Evolutionary conservation across 2,329 filamentous ascomycete species (phyloP).

Genomic region (Penicillium occitanis): DNA sequence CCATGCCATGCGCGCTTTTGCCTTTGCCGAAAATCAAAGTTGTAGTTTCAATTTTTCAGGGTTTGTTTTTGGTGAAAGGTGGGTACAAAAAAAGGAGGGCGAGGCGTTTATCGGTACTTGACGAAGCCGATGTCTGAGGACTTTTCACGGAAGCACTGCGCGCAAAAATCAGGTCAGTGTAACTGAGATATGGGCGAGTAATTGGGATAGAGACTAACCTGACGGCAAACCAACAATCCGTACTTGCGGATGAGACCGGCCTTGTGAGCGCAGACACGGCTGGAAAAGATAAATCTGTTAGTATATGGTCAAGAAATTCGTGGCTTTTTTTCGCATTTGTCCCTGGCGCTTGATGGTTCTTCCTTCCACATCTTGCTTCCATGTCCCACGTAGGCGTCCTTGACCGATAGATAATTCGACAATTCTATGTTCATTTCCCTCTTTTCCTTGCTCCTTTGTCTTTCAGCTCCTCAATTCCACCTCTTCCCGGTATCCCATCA

Average conservation of each 20-base stretch:
- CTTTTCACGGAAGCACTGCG: constrained; percentile 67
- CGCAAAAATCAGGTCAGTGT: background rate
- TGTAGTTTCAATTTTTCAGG: background rate
- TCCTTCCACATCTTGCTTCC: background rate
- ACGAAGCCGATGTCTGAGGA: constrained; percentile 66
- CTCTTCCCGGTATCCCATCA: background rate
- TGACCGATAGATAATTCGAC: background rate
- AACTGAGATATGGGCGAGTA: background rate
- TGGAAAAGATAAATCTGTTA: constrained; percentile 35
- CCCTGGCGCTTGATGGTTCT: background rate
- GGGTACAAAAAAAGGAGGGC: background rate
- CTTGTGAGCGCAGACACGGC: constrained; percentile 87
- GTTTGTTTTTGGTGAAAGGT: constrained; percentile 1
- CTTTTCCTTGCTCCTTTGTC: background rate
- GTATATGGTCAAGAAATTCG: background rate
- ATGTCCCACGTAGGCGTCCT: background rate
- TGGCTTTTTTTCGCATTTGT: background rate
- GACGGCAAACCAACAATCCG: constrained; percentile 67
- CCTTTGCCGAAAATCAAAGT: background rate
- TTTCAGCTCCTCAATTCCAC: too few relatives aligned
- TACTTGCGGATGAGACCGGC: constrained; percentile 99
- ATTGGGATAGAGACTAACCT: constrained; percentile 15
- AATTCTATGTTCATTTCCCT: background rate
- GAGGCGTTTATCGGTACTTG: constrained; percentile 46
- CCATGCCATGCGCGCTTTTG: background rate